Base-by-base conservation (phyloP, 2,329 filamentous ascomycete genomes). In the Bipolaris gigantea region DNA sequence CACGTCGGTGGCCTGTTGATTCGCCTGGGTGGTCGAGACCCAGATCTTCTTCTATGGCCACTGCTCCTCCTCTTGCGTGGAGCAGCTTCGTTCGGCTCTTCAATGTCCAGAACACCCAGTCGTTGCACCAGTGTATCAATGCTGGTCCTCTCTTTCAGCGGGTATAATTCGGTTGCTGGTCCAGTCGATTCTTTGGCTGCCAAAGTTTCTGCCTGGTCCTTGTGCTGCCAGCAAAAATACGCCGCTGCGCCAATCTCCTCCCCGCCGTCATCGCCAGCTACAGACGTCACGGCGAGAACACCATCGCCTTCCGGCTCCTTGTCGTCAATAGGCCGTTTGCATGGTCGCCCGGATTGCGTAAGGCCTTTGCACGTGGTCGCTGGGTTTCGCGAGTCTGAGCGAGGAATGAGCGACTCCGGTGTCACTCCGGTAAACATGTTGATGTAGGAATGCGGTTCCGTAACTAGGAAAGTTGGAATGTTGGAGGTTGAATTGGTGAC, bases 191-290 rank as follows among this genome's bases (percentile, higher is more conserved):
- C 53, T 21, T 52, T 52, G 13, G 60, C 54, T 69, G 51, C 65
- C 13, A 77, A 53, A 11, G 64, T 70, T 49, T 77, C 71, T 2
- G 90, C 90, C 74, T 99, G 94, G 53, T 94, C 90, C 71, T 90
- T 92, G 78, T 99, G 94, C 73, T 97, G 92, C 89, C 90, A 96
- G 79, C 93, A 97, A 76, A 92, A 97, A 45, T 87, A 83, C n/a
- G 76, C 80, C 4, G 75, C 74, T 53, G 86, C 84, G 32, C 76
- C 80, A 56, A 85, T 82, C 43, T 84, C 81, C 52, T 83, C 80
- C 56, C 85, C 81, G 45, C 65, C 63, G 36, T 71, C 68, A 32
- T 72, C 67, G 33, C 60, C 61, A 15, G 62, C 56, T 5, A 78
- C 75, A 9, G 75, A 73, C 2, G 74, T 66, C 2, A 79, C 69